phyloP scores from a whole-genome alignment of 2,329 filamentous ascomycete genomes.

The Pseudocercospora macadamiae region DNA sequence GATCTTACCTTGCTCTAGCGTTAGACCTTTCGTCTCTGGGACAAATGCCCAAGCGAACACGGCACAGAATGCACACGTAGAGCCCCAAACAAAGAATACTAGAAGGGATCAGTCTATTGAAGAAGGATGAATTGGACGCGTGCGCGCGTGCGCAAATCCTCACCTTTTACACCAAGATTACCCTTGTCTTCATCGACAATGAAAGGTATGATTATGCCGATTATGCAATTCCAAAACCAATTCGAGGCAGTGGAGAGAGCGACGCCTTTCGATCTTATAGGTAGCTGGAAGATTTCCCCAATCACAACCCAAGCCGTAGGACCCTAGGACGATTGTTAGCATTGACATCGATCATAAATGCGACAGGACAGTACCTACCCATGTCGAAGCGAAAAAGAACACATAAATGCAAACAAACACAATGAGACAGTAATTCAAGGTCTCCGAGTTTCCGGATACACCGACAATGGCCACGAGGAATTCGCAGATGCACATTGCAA shows the following conservation, averaged over 20 bases:
- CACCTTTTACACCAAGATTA: conserved; percentile 47
- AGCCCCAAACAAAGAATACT: conserved; percentile 53
- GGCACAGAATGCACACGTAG: conserved; percentile 37
- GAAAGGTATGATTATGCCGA: conserved; percentile 73
- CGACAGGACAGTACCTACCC: conserved; percentile 48
- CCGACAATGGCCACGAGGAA: conserved; percentile 75
- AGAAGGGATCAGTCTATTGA: neutral
- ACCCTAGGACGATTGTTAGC: conserved; percentile 46
- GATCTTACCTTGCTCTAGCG: conserved; percentile 41
- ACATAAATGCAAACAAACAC: conserved; percentile 91
- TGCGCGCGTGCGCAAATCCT: neutral
- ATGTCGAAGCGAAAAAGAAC: conserved; percentile 87
- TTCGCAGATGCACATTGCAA: conserved; percentile 81
- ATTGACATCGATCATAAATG: too few relatives aligned
- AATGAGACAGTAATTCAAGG: conserved; percentile 63
- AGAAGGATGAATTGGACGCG: too few relatives aligned
- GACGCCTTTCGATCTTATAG: conserved; percentile 60
- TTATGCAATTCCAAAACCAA: conserved; percentile 49
- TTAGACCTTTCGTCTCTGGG: conserved; percentile 45
- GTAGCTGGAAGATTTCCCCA: conserved; percentile 85
- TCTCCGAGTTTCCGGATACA: conserved; percentile 46
- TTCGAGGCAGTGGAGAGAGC: conserved; percentile 85
- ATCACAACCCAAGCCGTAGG: conserved; percentile 67
- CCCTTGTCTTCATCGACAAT: conserved; percentile 65
- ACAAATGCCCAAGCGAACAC: conserved; percentile 44